A percentile compares a stretch with the other conserved stretches of the same genome.
Evolutionary conservation across 768 basidiomycete genomes (phyloP).

Genomic region (Naganishia vishniacii): DNA sequence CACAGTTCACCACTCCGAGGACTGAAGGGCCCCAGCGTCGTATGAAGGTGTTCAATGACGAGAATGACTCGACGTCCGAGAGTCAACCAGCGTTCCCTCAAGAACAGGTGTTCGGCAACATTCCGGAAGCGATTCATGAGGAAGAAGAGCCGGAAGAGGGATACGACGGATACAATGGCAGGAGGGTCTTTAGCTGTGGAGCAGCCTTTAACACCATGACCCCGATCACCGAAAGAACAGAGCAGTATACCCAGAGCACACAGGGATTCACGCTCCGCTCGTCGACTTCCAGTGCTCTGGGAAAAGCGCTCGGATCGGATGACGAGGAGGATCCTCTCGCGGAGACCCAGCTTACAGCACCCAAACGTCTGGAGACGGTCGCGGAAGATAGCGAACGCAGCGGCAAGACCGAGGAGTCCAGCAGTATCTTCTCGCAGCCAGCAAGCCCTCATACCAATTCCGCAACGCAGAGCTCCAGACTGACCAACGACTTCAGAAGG

Average conservation of each 20-base stretch:
- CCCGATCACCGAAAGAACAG: constrained; percentile 90
- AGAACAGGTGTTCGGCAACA: constrained; percentile 23
- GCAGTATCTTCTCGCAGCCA: constrained; percentile 6
- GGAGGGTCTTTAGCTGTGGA: constrained; percentile 31
- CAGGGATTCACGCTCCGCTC: constrained; percentile 49
- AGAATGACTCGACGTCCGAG: not conserved
- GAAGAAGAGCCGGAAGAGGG: constrained; percentile 35
- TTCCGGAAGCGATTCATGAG: constrained; percentile 18
- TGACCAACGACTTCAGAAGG: constrained; percentile 1
- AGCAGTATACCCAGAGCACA: constrained; percentile 70
- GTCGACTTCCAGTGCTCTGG: constrained; percentile 34
- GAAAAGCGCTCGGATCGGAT: constrained; percentile 7
- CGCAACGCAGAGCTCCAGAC: not conserved
- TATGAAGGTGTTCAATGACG: constrained; percentile 6
- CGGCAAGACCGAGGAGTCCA: constrained; percentile 11
- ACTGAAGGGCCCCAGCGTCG: constrained; percentile 7
- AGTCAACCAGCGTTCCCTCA: not conserved
- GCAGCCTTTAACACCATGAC: constrained; percentile 80
- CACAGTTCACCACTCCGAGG: constrained; percentile 10
- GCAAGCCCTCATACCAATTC: constrained; percentile 8
- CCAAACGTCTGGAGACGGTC: constrained; percentile 5
- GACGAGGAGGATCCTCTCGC: constrained; percentile 10
- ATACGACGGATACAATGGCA: constrained; percentile 24
- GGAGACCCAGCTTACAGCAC: not conserved
- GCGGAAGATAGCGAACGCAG: constrained; percentile 12